Conservation (phyloP, 345 rosid genomes). For the Carallia brachiata region DNA sequence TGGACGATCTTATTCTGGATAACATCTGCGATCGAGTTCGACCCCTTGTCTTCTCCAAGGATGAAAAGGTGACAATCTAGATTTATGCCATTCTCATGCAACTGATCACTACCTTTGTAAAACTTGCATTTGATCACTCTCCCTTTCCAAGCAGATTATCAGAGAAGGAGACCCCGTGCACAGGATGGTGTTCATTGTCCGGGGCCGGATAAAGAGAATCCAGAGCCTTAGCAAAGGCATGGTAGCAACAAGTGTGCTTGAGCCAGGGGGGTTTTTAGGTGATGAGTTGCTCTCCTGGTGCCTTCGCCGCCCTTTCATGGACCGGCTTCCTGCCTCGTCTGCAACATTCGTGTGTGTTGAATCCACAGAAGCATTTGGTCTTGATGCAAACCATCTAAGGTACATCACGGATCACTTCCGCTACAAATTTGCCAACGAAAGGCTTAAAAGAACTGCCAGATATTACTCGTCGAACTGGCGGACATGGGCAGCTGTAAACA, state of each 20-base stretch:
- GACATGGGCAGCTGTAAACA: slow-evolving; percentile 86
- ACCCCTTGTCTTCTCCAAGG: slow-evolving; percentile 76
- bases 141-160: slow-evolving; percentile 46
- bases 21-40: slow-evolving; percentile 80
- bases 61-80: slow-evolving; percentile 60
- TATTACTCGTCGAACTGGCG: slow-evolving; percentile 92
- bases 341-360: slow-evolving; percentile 71
- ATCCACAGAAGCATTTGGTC: slow-evolving; percentile 63
- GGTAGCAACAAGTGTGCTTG: slow-evolving; percentile 61
- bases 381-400: slow-evolving; percentile 55
- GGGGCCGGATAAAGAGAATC: slow-evolving; percentile 51
- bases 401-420: slow-evolving; percentile 90
- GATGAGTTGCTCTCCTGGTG: slow-evolving; percentile 92
- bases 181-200: slow-evolving; percentile 68
- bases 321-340: slow-evolving; percentile 80
- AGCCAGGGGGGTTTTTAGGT: slow-evolving; percentile 78
- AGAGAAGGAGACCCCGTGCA: slow-evolving; percentile 93
- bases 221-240: slow-evolving; percentile 81
- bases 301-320: slow-evolving; percentile 78
- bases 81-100: background rate
- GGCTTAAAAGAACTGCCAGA: slow-evolving; percentile 73
- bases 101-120: background rate
- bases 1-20: slow-evolving; percentile 87
- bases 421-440: slow-evolving; percentile 68
- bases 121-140: no score